phyloP scores from a whole-genome alignment of 2,329 filamentous ascomycete genomes.

The Clonostachys rhizophaga region DNA sequence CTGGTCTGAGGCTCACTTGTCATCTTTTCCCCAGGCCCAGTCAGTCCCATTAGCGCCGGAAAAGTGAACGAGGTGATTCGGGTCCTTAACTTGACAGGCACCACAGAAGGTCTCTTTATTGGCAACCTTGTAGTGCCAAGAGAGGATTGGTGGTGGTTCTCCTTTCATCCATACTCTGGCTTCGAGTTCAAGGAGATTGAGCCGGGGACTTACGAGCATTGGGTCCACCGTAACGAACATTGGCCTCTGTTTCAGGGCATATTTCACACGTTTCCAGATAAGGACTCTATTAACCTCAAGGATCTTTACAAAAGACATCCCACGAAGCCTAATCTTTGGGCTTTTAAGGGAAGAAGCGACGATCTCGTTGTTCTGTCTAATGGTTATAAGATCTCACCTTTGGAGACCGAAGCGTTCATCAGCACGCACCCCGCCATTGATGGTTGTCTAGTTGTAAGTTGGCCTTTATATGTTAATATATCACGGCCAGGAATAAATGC shows the following conservation, averaged over 20 bases:
- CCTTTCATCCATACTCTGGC: constrained; percentile 23
- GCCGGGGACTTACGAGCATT: constrained; percentile 20
- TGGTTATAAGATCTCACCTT: constrained; percentile 35
- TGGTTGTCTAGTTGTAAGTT: constrained; percentile 16
- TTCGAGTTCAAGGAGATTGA: constrained; percentile 25
- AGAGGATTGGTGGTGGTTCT: constrained; percentile 23
- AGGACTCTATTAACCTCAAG: constrained; percentile 32
- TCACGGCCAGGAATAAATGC: too few species aligned
- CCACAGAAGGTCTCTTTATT: constrained; percentile 25
- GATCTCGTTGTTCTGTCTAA: constrained; percentile 33
- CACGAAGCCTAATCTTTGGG: constrained; percentile 21
- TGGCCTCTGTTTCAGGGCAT: constrained; percentile 21
- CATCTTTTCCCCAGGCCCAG: constrained; percentile 9
- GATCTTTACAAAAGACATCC: constrained; percentile 35
- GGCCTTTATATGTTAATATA: too few species aligned
- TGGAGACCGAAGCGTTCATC: constrained; percentile 25
- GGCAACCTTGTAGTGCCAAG: constrained; percentile 16
- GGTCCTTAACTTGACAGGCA: constrained; percentile 24
- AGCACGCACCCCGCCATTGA: constrained; percentile 16
- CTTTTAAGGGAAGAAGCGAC: constrained; percentile 27
- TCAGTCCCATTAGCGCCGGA: constrained; percentile 14
- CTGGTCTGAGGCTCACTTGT: too few species aligned
- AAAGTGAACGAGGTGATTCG: constrained; percentile 22
- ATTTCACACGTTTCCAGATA: constrained; percentile 34
- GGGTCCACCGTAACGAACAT: constrained; percentile 16